Evolutionary conservation across 495 filamentous ascomycete species (phyloP), one percentile per base, ranked within the genome.

Genomic region (Apodospora peruviana): DNA sequence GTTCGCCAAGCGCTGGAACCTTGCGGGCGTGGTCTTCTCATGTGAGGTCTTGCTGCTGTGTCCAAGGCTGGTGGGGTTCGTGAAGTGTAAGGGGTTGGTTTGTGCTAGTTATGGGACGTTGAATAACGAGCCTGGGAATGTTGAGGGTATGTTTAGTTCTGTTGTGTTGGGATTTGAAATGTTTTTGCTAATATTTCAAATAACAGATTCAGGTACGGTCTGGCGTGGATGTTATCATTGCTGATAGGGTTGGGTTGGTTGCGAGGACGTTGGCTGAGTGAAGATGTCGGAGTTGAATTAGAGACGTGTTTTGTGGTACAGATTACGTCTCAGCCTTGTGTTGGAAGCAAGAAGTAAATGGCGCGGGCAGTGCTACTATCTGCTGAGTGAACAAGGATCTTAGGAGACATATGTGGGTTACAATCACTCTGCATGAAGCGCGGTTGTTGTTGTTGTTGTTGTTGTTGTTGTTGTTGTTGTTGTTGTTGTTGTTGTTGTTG

Each of bases 121-220:
- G 22, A 73, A 73, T 41, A 55, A 71, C 41, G 43, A 62, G 21
- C 53, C 62, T 7, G 53, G 63, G 21, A 48, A 48, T 44, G 62
- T 51, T 5, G 41, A 55, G 42, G 60, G 69, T 38, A 52, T 66
- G 10, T 7, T 40, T n/a, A 9, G 5, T 7, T n/a, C 17, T 9
- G 12, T 40, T 40, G 37, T 18, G 5, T 40, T 19, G 7, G 8
- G 5, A n/a, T 40, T 40, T 19, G 12, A 7, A 7, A 40, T 9
- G 8, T 9, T 5, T n/a, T 40, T 5, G 16, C 37, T 19, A 40
- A 18, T 7, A 5, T 40, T 71, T 64, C 5, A 68, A 67, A 34
- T 60, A 73, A 2, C 67, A n/a, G n/a, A n/a, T 72, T 55, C 72
- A 73, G 2, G 64, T 67, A 9, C 45, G 42, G 4, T 66, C 71